Evolutionary conservation across 2,329 filamentous ascomycete species (phyloP), one percentile per base, ranked within the genome.

Genomic region (Hortaea sp.): DNA sequence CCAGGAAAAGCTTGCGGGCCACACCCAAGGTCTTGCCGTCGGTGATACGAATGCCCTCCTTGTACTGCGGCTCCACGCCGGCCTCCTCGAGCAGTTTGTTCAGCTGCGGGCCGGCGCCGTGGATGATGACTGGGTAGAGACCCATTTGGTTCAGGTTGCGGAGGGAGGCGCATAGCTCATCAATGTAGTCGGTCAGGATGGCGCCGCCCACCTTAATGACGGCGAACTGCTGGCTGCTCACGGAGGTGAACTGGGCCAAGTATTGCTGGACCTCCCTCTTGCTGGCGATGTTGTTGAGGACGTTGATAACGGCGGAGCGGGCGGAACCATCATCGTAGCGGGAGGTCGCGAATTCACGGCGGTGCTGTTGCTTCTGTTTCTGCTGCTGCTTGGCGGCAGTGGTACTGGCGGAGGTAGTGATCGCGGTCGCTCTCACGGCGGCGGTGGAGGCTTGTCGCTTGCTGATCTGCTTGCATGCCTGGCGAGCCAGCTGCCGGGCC

Each of bases 191-290:
- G 50, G 88, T 94, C 60, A 98, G 78, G 61, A 97, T 95, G 53
- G 90, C 92, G 52, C 90, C 92, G 51, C 90, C 92, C 46, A 97
- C 90, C 74, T 98, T 98, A 69, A 98, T 94, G 42, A 98, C 90
- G 56, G 89, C 90, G 67, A 97, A 98, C 64, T 94, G 88, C 72
- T 97, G 89, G 32, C 88, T 94, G 39, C 88, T 92, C 51, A 95
- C 89, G 31, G 89, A 95, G 57, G 85, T 92, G 75, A 98, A 98
- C 66, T 97, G 88, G 56, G 89, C 92, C 49, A 97, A 82, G 69
- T 97, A 97, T 69, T 97, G 90, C 73, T 95, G 87, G 53, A 94
- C 88, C 72, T 98, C 90, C 51, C 90, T 78, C 77, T 94, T 94
- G 53, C 88, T 95, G 52, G 88, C 90, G 65, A 97, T 94, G 70